These are phyloP conservation scores for Sungouiella thailandica DNA, from an alignment of 805 yeast genomes.

Conservation along the genomic window DNA sequence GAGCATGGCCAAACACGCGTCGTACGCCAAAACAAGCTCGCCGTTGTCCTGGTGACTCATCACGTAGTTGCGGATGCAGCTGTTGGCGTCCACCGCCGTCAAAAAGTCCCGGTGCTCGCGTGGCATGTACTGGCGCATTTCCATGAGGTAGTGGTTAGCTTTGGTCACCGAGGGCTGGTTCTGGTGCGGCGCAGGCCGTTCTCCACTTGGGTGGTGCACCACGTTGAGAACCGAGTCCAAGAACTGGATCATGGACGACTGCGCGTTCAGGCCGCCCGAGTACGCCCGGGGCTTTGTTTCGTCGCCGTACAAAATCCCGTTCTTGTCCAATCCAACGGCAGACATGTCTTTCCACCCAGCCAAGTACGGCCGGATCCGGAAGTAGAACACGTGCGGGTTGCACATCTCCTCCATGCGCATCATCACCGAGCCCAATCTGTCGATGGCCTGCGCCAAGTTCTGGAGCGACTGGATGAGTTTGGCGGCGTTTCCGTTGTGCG, in stretches of 20 bases:
- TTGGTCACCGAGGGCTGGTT: slow-evolving; percentile 11
- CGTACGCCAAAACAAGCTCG: slow-evolving; percentile 68
- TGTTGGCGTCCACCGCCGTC: slow-evolving; percentile 49
- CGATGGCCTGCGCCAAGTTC: slow-evolving; percentile 68
- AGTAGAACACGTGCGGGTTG: slow-evolving; percentile 89
- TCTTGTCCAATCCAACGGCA: slow-evolving; percentile 63
- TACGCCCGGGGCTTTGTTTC: slow-evolving; percentile 50
- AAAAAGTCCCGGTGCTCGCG: slow-evolving; percentile 75
- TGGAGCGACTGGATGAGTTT: slow-evolving; percentile 48
- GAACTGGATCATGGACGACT: slow-evolving; percentile 83
- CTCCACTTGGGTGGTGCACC: slow-evolving; percentile 76
- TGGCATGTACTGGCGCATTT: slow-evolving; percentile 91
- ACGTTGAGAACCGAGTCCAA: slow-evolving; percentile 73
- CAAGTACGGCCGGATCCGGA: slow-evolving; percentile 77
- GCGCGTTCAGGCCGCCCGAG: slow-evolving; percentile 94
- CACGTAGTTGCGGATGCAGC: slow-evolving; percentile 65
- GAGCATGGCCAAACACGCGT: slow-evolving; percentile 85
- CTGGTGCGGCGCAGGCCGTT: slow-evolving; percentile 31
- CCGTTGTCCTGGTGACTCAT: slow-evolving; percentile 36
- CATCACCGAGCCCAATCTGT: slow-evolving; percentile 64
- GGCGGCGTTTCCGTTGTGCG: slow-evolving; percentile 41
- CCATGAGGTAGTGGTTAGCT: slow-evolving; percentile 54
- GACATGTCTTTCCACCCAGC: slow-evolving; percentile 96
- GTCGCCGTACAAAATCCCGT: slow-evolving; percentile 75
- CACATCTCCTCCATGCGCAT: slow-evolving; percentile 89